phyloP scores from a whole-genome alignment of 2,329 filamentous ascomycete species.

The Podosphaera aphanis region DNA sequence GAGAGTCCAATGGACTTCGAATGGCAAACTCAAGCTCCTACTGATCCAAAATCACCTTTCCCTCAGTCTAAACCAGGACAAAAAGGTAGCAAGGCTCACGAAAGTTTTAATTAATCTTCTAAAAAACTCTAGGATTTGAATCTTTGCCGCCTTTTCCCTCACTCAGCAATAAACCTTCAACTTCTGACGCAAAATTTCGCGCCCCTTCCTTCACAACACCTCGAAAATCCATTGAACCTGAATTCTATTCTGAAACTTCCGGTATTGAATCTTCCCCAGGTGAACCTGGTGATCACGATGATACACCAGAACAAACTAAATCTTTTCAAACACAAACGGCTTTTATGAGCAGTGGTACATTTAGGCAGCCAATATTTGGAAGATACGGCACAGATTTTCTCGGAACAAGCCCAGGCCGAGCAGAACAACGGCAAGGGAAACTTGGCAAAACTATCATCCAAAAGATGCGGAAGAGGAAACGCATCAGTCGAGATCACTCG shows the following conservation, averaged over 20 bases:
- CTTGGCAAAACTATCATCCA: slow-evolving; percentile 24
- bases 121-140: slow-evolving; percentile 9
- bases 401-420: slow-evolving; percentile 30
- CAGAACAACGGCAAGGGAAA: slow-evolving; percentile 33
- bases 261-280: slow-evolving; percentile 37
- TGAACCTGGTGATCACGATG: slow-evolving; percentile 24
- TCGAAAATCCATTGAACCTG: slow-evolving; percentile 30
- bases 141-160: slow-evolving; percentile 22
- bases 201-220: slow-evolving; percentile 43
- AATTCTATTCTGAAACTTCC: slow-evolving; percentile 29
- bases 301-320: slow-evolving; percentile 25
- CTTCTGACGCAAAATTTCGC: slow-evolving; percentile 27
- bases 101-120: not conserved
- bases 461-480: slow-evolving; percentile 25
- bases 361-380: slow-evolving; percentile 20
- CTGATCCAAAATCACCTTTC: slow-evolving; percentile 39
- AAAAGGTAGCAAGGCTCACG: slow-evolving; percentile 7
- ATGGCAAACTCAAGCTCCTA: slow-evolving; percentile 31
- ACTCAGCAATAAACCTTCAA: slow-evolving; percentile 21
- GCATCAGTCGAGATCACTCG: slow-evolving; percentile 20
- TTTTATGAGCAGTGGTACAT: slow-evolving; percentile 24
- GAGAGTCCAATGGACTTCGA: slow-evolving; percentile 46
- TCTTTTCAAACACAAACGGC: slow-evolving; percentile 30
- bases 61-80: slow-evolving; percentile 19
- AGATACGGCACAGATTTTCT: slow-evolving; percentile 21